These are phyloP conservation scores for Botrytis aclada DNA, from an alignment of 2,329 filamentous ascomycete species.

Conservation along the genomic window DNA sequence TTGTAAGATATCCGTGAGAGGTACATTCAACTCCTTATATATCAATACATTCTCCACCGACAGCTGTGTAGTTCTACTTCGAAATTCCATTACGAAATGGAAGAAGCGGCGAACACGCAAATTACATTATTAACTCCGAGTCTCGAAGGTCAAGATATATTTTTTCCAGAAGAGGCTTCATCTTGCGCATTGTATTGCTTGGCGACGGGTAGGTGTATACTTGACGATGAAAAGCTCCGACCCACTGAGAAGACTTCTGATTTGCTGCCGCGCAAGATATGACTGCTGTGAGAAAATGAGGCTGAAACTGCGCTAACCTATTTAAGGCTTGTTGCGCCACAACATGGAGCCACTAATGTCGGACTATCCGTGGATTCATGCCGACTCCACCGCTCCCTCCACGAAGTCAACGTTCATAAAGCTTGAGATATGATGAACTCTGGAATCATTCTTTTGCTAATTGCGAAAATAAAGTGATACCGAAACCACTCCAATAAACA, in stretches of 20 bases:
- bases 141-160: no score
- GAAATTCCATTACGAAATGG: background rate
- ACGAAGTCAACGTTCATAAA: background rate
- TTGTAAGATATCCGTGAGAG: background rate
- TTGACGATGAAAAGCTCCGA: background rate
- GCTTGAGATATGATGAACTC: no score
- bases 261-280: conserved; percentile 10
- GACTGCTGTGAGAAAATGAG: background rate
- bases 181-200: background rate
- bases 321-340: background rate
- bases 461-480: background rate
- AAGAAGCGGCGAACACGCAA: background rate
- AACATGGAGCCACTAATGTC: background rate
- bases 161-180: background rate
- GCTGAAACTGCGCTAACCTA: background rate
- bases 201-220: background rate
- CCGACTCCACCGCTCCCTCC: background rate
- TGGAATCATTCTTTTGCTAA: background rate
- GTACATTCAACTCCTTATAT: background rate
- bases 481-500: no score
- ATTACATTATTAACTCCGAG: background rate
- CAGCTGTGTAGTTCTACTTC: background rate
- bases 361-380: background rate
- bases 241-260: background rate
- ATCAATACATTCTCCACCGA: background rate